Conservation (phyloP, 2,329 filamentous ascomycete genomes). For the Colletotrichum sp. region DNA sequence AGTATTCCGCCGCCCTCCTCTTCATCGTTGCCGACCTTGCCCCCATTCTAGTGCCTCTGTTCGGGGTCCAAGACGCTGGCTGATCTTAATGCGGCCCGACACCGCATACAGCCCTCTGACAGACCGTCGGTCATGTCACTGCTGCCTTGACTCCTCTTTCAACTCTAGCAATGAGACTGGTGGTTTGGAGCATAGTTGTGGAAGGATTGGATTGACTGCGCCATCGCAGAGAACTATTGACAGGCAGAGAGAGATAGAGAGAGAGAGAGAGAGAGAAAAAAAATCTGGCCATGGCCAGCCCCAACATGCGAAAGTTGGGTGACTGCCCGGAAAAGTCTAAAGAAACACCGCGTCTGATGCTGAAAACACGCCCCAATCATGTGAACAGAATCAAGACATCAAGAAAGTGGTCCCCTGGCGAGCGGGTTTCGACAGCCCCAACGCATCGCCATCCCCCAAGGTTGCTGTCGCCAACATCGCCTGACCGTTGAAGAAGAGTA, state of each 20-base stretch:
- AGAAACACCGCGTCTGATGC: background rate
- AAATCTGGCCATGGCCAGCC: background rate
- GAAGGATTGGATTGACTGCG: constrained; percentile 13
- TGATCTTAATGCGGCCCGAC: background rate
- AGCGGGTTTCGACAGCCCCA: background rate
- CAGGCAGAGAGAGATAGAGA: background rate
- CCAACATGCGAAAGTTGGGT: background rate
- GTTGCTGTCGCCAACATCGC: background rate
- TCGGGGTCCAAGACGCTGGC: background rate
- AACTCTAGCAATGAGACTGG: background rate
- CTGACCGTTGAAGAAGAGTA: background rate
- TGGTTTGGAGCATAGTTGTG: background rate
- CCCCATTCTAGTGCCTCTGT: constrained; percentile 3
- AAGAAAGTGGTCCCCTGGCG: background rate
- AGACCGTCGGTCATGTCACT: background rate
- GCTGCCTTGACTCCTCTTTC: background rate
- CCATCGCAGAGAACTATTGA: background rate
- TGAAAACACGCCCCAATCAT: background rate
- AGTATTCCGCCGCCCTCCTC: background rate
- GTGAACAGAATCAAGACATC: background rate
- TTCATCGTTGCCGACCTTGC: background rate
- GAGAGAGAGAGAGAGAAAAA: background rate
- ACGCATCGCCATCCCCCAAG: background rate
- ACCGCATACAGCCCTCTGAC: background rate
- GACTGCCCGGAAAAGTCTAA: constrained; percentile 1